These are phyloP conservation scores for Leccinum uliginosum DNA, from an alignment of 768 basidiomycete genomes.

Conservation along the genomic window DNA sequence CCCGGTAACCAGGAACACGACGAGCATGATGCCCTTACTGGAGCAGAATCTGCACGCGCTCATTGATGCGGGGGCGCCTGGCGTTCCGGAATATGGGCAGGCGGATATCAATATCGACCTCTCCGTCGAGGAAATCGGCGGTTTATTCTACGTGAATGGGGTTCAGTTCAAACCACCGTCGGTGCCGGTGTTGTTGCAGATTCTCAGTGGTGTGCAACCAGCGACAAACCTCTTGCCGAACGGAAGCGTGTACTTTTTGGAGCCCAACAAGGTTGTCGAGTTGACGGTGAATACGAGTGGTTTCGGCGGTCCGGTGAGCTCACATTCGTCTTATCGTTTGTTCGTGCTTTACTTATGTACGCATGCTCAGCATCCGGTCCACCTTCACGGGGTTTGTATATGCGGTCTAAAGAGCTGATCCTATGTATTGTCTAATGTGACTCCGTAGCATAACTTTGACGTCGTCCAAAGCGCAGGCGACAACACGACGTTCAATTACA, in stretches of 20 bases:
- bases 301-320: background rate
- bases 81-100: background rate
- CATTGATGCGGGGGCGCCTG: background rate
- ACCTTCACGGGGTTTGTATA: background rate
- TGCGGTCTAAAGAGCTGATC: no score
- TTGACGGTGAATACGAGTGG: background rate
- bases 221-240: background rate
- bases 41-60: background rate
- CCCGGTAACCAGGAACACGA: background rate
- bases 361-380: background rate
- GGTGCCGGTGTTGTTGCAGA: background rate
- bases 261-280: background rate
- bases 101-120: background rate
- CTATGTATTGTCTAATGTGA: background rate
- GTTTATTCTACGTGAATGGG: background rate
- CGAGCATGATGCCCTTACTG: background rate
- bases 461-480: background rate
- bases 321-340: background rate
- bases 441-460: background rate
- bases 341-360: background rate
- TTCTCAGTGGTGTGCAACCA: background rate
- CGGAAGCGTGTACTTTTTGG: background rate
- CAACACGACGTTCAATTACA: background rate
- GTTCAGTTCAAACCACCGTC: background rate
- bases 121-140: background rate